Conservation (phyloP, 495 filamentous ascomycete genomes). For the Lophiotrema nucula region DNA sequence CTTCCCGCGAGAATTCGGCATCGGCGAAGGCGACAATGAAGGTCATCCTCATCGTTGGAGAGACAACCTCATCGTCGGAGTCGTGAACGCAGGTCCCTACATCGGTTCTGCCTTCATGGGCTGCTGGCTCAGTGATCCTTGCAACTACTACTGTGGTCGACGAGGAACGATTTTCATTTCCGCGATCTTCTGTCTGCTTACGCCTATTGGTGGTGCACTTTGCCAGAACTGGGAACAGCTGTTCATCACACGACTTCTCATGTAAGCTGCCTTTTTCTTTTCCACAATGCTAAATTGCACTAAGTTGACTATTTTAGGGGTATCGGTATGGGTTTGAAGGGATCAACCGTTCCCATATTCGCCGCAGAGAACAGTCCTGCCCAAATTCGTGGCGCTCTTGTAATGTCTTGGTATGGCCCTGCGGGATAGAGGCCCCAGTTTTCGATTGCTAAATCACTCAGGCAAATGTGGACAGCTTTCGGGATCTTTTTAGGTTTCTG, state of each 20-base stretch:
- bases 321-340: constrained; percentile 66
- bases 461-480: constrained; percentile 76
- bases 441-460: neutral
- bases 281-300: constrained; percentile 35
- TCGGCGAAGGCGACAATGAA: constrained; percentile 9
- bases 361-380: constrained; percentile 76
- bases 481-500: constrained; percentile 53
- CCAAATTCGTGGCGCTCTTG: constrained; percentile 70
- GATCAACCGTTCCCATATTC: constrained; percentile 57
- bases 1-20: constrained; percentile 36
- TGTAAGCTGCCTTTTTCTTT: no score
- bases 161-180: constrained; percentile 62
- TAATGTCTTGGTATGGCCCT: constrained; percentile 69
- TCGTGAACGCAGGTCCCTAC: constrained; percentile 52
- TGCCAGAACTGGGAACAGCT: constrained; percentile 60
- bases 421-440: neutral
- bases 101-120: constrained; percentile 39
- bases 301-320: no score
- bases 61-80: constrained; percentile 54
- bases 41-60: constrained; percentile 34
- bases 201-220: constrained; percentile 57
- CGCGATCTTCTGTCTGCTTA: constrained; percentile 58
- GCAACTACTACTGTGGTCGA: constrained; percentile 56
- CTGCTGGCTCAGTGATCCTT: constrained; percentile 62
- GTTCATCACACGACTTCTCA: constrained; percentile 52